phyloP scores from a whole-genome alignment of 2,329 filamentous ascomycete species.

The Falciphora oryzae region DNA sequence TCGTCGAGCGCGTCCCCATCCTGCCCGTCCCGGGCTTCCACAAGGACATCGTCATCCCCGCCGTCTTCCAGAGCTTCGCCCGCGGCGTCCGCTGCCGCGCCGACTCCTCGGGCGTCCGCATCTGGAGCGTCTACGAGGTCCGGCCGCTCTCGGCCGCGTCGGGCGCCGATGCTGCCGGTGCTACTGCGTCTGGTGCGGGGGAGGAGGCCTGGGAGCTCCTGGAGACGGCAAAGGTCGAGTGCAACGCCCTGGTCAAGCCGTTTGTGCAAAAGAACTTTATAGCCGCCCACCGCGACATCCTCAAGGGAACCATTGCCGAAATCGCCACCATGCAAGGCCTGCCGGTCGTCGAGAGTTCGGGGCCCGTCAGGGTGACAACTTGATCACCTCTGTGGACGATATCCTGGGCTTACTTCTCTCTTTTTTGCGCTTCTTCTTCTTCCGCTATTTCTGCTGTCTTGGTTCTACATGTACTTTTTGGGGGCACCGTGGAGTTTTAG shows the following conservation, averaged over 20 bases:
- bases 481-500: background rate
- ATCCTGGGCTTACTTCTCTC: background rate
- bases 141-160: slow-evolving; percentile 13
- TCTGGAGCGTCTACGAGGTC: slow-evolving; percentile 34
- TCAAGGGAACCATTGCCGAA: slow-evolving; percentile 24
- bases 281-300: slow-evolving; percentile 25
- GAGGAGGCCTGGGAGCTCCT: slow-evolving; percentile 26
- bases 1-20: slow-evolving; percentile 31
- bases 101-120: slow-evolving; percentile 35
- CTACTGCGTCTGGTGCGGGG: slow-evolving; percentile 5
- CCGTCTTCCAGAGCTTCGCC: slow-evolving; percentile 36
- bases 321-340: slow-evolving; percentile 12
- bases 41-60: slow-evolving; percentile 35
- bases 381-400: background rate
- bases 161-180: slow-evolving; percentile 3
- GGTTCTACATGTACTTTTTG: background rate
- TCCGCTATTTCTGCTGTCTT: background rate
- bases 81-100: slow-evolving; percentile 37
- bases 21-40: slow-evolving; percentile 34
- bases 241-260: slow-evolving; percentile 26
- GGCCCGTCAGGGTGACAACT: background rate
- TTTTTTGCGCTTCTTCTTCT: background rate
- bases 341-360: too few relatives aligned
- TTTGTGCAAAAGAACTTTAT: slow-evolving; percentile 28
- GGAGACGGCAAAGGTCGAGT: slow-evolving; percentile 28